Evolutionary conservation across 2,329 filamentous ascomycete species (phyloP), one percentile per base, ranked within the genome.

Genomic region (Aspergillus quadricinctus): DNA sequence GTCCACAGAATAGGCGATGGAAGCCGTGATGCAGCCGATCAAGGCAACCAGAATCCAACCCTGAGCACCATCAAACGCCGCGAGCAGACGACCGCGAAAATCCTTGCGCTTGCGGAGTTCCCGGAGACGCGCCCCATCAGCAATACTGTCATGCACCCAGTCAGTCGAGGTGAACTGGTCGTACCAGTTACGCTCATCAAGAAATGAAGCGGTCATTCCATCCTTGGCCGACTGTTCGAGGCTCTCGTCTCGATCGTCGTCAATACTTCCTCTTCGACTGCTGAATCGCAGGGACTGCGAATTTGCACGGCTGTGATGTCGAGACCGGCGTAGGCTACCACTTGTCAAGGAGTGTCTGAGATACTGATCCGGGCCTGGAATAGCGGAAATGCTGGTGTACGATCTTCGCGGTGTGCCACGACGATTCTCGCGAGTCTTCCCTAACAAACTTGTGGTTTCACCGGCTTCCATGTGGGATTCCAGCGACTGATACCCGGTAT

Each of bases 131-230:
- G 92, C 90, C 9, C 92, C 91, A 75, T 97, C 94, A 67, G 92
- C 90, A 64, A 99, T 97, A 72, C 89, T 92, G 74, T 99, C 94
- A 71, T 96, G 93, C 0, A 99, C 92, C 94, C 94, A 99, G 73
- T 99, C 93, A 54, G 91, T 97, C 6, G 90, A 96, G 5, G 92
- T 96, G 69, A 96, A 96, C 75, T 99, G 94, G 78, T 99, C 94
- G 75, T 97, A 97, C 94, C 94, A 97, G 9, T 95, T 89, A 58
- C 94, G 87, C 64, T 97, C 92, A 68, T 97, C 90, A 51, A 87
- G 79, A 64, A 85, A 87, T 9, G 88, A 75, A 4, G 80, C 77
- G 66, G 87, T 89, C 53, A 75, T 54, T 4, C 60, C 66, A 64
- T 70, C 66, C 80, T 82, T 60, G 80, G 78, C 66, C 82, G 86